phyloP scores from a whole-genome alignment of 169 alveolate genomes.

The Plasmodium coatneyi region DNA sequence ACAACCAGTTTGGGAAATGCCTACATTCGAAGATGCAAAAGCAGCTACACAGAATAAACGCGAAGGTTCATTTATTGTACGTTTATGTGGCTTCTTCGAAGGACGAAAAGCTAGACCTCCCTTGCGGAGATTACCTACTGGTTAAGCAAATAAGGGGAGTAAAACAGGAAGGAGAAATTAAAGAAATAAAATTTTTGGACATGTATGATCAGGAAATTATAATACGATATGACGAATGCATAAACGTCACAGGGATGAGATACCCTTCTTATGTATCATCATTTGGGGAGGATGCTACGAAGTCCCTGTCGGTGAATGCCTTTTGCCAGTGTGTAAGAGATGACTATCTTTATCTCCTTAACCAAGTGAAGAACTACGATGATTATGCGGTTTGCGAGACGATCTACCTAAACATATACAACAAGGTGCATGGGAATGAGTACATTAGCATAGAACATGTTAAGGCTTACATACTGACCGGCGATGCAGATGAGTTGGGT shows the following conservation, averaged over 20 bases:
- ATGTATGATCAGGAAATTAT: not conserved
- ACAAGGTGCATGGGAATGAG: conserved; percentile 29
- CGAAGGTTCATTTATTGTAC: not conserved
- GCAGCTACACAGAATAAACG: not conserved
- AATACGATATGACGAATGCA: conserved; percentile 28
- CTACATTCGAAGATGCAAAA: not conserved
- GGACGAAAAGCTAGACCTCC: not conserved
- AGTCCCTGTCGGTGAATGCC: not conserved
- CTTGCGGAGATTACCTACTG: conserved; percentile 18
- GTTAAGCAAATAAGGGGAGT: conserved; percentile 3
- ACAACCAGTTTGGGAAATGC: not conserved
- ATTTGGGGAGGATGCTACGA: not conserved
- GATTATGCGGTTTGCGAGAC: conserved; percentile 15
- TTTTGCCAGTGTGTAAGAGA: conserved; percentile 28
- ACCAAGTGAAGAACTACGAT: conserved; percentile 36
- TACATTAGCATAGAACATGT: conserved; percentile 47
- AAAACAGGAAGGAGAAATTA: not conserved
- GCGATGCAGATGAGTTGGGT: not conserved
- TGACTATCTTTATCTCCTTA: conserved; percentile 36
- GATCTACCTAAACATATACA: conserved; percentile 45
- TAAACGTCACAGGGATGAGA: conserved; percentile 27
- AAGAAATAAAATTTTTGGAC: conserved; percentile 12
- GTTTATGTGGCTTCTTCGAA: conserved; percentile 1
- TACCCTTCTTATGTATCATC: conserved; percentile 47
- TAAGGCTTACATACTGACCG: not conserved